Evolutionary conservation across 2,329 filamentous ascomycete species (phyloP).

Genomic region (Podosphaera xanthii): DNA sequence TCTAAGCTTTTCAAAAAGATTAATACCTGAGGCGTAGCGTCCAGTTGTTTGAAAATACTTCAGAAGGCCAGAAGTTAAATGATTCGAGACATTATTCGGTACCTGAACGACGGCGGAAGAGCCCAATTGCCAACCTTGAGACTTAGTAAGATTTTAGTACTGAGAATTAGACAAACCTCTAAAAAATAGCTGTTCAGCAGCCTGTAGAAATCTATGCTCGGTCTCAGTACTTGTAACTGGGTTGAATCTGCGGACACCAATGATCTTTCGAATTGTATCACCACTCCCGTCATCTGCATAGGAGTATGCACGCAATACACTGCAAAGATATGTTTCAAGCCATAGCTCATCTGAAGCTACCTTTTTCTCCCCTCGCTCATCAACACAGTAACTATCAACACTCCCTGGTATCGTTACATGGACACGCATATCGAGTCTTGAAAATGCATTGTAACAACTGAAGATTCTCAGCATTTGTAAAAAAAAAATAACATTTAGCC

Average conservation of each 20-base stretch:
- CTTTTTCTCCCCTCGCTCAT: constrained; percentile 86
- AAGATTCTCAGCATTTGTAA: constrained; percentile 13
- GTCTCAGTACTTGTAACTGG: constrained; percentile 96
- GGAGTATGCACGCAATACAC: constrained; percentile 77
- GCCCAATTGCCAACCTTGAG: constrained; percentile 69
- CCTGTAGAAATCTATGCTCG: constrained; percentile 85
- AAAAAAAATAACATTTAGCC: background rate
- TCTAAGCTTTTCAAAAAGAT: constrained; percentile 88
- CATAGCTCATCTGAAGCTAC: constrained; percentile 84
- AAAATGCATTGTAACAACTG: constrained; percentile 97
- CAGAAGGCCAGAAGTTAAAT: constrained; percentile 77
- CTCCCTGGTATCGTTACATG: constrained; percentile 93
- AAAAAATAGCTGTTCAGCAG: constrained; percentile 88
- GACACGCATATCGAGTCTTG: constrained; percentile 90
- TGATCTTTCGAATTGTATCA: constrained; percentile 86
- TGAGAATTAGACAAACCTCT: constrained; percentile 31
- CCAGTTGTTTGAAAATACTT: constrained; percentile 93
- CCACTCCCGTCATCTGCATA: constrained; percentile 92
- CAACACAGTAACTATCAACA: constrained; percentile 91
- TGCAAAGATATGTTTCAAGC: constrained; percentile 95
- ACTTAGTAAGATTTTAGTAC: constrained; percentile 5
- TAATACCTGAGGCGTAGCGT: constrained; percentile 83
- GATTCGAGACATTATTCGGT: constrained; percentile 88
- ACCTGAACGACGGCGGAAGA: constrained; percentile 96
- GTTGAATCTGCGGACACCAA: constrained; percentile 92